Evolutionary conservation across 2,329 filamentous ascomycete genomes (phyloP).

Genomic region (Aspergillus aculeatus): DNA sequence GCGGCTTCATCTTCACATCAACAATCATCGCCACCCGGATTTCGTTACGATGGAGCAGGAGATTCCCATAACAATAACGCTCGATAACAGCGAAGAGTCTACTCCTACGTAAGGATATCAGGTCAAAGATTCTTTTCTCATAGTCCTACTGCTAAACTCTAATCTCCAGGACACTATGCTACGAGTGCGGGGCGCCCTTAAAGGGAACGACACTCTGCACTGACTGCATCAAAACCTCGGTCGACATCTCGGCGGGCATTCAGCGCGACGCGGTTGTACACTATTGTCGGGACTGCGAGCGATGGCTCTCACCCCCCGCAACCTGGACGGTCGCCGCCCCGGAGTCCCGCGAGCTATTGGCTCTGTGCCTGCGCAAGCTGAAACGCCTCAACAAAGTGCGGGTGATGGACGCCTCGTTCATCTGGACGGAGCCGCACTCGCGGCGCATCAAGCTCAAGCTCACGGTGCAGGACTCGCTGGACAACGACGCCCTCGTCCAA

Average conservation of each 20-base stretch:
- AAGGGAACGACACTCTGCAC: conserved; percentile 11
- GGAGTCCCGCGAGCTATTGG: conserved; percentile 14
- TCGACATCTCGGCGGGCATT: conserved; percentile 15
- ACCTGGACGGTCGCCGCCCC: conserved; percentile 9
- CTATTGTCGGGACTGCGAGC: conserved; percentile 14
- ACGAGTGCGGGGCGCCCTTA: conserved; percentile 15
- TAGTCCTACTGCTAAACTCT: too few relatives aligned
- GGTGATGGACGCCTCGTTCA: conserved; percentile 13
- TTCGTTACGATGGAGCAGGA: too few relatives aligned
- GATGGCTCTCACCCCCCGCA: conserved; percentile 13
- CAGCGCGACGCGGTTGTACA: conserved; percentile 13
- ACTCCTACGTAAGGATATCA: too few relatives aligned
- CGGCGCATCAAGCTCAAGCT: conserved; percentile 14
- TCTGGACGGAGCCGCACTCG: conserved; percentile 16
- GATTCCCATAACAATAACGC: too few relatives aligned
- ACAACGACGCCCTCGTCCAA: conserved; percentile 11
- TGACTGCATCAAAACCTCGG: conserved; percentile 11
- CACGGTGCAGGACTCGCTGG: conserved; percentile 13
- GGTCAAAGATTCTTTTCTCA: too few relatives aligned
- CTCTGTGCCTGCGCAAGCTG: conserved; percentile 12
- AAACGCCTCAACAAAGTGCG: conserved; percentile 13
- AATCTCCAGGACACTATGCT: conserved; percentile 25
- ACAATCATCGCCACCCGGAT: too few relatives aligned
- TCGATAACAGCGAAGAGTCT: too few relatives aligned
- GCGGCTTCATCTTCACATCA: too few relatives aligned